phyloP scores from a whole-genome alignment of 371 early-diverging fungal genomes.

The Mucor sp. region DNA sequence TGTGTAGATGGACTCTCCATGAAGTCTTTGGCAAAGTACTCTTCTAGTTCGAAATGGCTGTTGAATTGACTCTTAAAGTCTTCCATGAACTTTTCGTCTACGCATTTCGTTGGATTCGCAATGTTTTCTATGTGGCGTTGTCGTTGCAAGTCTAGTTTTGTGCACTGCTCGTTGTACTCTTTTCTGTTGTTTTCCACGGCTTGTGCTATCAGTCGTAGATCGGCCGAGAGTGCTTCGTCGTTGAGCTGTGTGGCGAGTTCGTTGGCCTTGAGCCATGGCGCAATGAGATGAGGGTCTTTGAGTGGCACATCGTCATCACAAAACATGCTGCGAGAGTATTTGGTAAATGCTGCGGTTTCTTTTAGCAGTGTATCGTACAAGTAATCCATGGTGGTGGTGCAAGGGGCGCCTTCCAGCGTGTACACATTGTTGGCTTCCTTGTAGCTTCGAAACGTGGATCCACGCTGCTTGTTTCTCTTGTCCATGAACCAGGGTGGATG shows the following conservation, averaged over 20 bases:
- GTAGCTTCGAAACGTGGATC: constrained; percentile 18
- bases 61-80: constrained; percentile 22
- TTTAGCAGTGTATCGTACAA: constrained; percentile 29
- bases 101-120: constrained; percentile 21
- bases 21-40: constrained; percentile 31
- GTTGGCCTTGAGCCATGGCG: constrained; percentile 27
- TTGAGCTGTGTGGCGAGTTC: constrained; percentile 18
- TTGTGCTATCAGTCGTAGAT: constrained; percentile 22
- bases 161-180: constrained; percentile 12
- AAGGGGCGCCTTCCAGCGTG: constrained; percentile 12
- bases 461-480: constrained; percentile 35
- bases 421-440: constrained; percentile 25
- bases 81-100: neutral
- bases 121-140: constrained; percentile 21
- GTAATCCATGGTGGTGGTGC: constrained; percentile 40
- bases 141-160: constrained; percentile 8
- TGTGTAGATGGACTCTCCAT: neutral
- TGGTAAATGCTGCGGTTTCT: constrained; percentile 34
- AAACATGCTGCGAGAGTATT: constrained; percentile 33
- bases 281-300: constrained; percentile 30
- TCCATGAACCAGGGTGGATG: constrained; percentile 49
- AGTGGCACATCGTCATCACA: constrained; percentile 26
- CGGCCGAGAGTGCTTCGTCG: constrained; percentile 18
- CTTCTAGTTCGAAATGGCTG: constrained; percentile 38
- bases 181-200: constrained; percentile 11